Evolutionary conservation across 441 rosid species (phyloP), one percentile per base, ranked within the genome.

Genomic region (Cnidoscolus chayamansa): DNA sequence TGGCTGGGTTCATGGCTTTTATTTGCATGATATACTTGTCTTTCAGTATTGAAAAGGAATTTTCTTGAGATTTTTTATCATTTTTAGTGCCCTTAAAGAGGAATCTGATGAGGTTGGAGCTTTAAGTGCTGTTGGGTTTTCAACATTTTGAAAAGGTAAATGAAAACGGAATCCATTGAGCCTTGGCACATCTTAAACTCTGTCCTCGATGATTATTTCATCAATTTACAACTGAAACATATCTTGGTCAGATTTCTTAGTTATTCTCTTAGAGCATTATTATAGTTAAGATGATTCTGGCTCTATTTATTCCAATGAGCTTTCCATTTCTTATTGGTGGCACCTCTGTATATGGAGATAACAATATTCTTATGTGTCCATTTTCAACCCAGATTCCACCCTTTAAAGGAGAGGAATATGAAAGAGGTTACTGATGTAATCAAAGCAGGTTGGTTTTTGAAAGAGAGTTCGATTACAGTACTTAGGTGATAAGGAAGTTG

Each of bases 271-370:
- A 10, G 31, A 64, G 49, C 53, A 35, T 50, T 20, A 32, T 19
- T 11, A 37, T 57, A 30, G 8, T 9, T 47, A 25, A 17, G 12
- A 30, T 51, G 62, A 31, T 53, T 62, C 72, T 53, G 60, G 31
- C 61, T 67, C 73, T 51, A 32, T 35, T 60, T 17, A 47, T 20
- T 16, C 30, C 60, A 67, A 30, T 12, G 11, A 48, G 59, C 58
- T 55, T 45, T n/a, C 64, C 45, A n/a, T 68, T 47, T 53, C 49
- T 17, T 15, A 32, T 53, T 19, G 59, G 78, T 32, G 65, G 65
- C 60, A 59, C 69, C 65, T 61, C 35, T 15, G 31, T 1, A 15
- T 0, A 31, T 17, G 31, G 45, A 50, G 55, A 50, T 31, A 9
- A 9, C 7, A 16, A 30, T 3, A 25, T 3, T 57, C 1, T 19